These are phyloP conservation scores for Colletotrichum sp. DNA, from an alignment of 2,329 filamentous ascomycete genomes.

Conservation along the genomic window DNA sequence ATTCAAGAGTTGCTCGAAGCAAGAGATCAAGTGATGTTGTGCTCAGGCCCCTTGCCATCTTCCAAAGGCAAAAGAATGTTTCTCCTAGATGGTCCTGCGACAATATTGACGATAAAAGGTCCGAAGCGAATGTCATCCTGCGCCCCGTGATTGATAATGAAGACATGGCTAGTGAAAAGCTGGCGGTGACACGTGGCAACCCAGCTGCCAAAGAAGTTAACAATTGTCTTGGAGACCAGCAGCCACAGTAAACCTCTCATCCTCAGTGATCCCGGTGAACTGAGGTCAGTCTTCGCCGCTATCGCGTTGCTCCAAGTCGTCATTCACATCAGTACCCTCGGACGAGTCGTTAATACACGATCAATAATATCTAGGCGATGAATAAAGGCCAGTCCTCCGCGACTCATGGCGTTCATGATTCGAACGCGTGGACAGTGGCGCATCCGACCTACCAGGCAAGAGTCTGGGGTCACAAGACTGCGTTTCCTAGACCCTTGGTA, in stretches of 20 bases:
- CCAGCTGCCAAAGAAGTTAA: background rate
- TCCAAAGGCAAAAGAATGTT: background rate
- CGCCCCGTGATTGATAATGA: background rate
- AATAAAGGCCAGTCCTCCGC: background rate
- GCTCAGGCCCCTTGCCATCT: background rate
- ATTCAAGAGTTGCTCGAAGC: background rate
- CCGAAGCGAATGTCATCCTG: background rate
- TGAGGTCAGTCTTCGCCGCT: background rate
- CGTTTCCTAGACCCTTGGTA: slow-evolving; percentile 33
- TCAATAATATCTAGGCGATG: background rate
- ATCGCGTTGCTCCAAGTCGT: background rate
- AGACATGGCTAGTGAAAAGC: background rate
- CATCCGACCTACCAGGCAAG: slow-evolving; percentile 33
- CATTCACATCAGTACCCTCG: background rate
- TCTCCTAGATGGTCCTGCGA: background rate
- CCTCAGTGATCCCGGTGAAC: background rate
- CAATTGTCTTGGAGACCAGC: too few species aligned
- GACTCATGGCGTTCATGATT: slow-evolving; percentile 36
- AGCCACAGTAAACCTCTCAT: too few species aligned
- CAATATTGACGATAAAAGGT: background rate
- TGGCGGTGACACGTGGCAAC: background rate
- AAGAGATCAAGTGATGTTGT: background rate
- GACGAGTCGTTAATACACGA: background rate
- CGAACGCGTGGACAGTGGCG: background rate
- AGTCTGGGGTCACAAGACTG: slow-evolving; percentile 28